Evolutionary conservation across 192 early-diverging fungal genomes (phyloP), one percentile per base, ranked within the genome.

Genomic region (Blastocladiella britannica): DNA sequence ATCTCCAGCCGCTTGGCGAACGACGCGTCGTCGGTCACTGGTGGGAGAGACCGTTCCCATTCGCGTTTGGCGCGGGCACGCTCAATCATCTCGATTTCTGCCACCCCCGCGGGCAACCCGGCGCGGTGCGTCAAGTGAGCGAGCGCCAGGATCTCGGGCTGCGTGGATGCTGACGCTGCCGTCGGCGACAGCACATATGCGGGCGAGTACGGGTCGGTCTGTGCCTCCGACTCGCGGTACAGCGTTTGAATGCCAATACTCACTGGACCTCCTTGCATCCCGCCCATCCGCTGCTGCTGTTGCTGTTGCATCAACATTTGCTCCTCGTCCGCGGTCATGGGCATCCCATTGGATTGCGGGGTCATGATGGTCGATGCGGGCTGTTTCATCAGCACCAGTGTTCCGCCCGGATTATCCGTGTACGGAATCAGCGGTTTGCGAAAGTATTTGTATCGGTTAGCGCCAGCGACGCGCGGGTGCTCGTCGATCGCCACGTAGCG

Each of bases 71-170:
- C 60, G n/a, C 75, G 54, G 2, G 78, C 78, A 4, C 78, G 57
- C 58, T 80, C 78, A 60, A 80, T 80, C 75, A 79, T 73, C 57
- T 80, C 76, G 25, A 80, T 63, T 31, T 80, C 78, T 24, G 72
- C 67, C 37, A 67, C 59, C 3, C 70, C 71, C 1, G 64, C 76
- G 20, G 78, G 78, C n/a, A 80, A 58, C 2, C 76, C 76, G 24
- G 62, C 63, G 4, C 71, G 76, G 43, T 65, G 72, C 8, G 71
- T 72, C 25, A 80, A 64, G 9, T 77, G 72, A n/a, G 76, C 68
- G 18, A 80, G 61, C 0, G 75, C 76, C 25, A 80, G 66, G 5
- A 80, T 60, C 55, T 80, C 78, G 28, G 78, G 78, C 3, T 23
- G 22, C 29, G 12, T 26, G 9, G 77, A 68, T 20, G 60, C 29